phyloP scores from a whole-genome alignment of 176 grass and related monocot genomes.

The Tuctoria greenei region DNA sequence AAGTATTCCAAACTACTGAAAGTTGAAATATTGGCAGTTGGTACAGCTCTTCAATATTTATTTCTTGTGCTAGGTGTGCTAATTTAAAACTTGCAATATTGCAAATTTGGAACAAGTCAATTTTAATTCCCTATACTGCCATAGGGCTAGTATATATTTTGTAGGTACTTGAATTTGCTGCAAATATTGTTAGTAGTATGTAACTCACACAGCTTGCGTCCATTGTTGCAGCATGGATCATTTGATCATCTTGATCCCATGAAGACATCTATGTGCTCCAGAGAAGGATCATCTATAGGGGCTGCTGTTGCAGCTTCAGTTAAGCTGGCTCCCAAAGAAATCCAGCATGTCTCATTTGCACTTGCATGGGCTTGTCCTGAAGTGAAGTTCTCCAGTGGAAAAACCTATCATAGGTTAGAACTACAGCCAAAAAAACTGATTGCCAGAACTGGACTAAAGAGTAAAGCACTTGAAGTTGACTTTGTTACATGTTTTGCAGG shows the following conservation, averaged over 20 bases:
- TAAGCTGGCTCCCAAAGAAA: conserved; percentile 59
- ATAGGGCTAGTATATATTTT: conserved; percentile 2
- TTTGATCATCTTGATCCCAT: conserved; percentile 77
- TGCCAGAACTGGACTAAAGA: conserved; percentile 8
- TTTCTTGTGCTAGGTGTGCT: not conserved
- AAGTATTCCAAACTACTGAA: conserved; percentile 25
- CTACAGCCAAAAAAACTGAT: conserved; percentile 1
- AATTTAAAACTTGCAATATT: not conserved
- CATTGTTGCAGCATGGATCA: conserved; percentile 70
- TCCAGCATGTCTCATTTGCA: conserved; percentile 76
- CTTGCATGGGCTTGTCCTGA: conserved; percentile 97
- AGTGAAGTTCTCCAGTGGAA: conserved; percentile 93
- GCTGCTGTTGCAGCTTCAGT: conserved; percentile 84
- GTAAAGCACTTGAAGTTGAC: conserved; percentile 16
- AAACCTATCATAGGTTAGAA: conserved; percentile 85
- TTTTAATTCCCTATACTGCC: not conserved
- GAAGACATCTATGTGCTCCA: conserved; percentile 51
- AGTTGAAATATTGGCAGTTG: conserved; percentile 6
- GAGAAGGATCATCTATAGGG: conserved; percentile 77
- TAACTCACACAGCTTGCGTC: conserved; percentile 7
- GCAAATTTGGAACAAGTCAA: not conserved
- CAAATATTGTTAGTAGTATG: not conserved
- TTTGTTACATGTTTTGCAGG: conserved; percentile 43
- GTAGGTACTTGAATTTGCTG: not conserved
- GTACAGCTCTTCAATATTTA: not conserved